Base-by-base conservation (phyloP, 129 eudicot species). In the Flaveria ramosissima region DNA sequence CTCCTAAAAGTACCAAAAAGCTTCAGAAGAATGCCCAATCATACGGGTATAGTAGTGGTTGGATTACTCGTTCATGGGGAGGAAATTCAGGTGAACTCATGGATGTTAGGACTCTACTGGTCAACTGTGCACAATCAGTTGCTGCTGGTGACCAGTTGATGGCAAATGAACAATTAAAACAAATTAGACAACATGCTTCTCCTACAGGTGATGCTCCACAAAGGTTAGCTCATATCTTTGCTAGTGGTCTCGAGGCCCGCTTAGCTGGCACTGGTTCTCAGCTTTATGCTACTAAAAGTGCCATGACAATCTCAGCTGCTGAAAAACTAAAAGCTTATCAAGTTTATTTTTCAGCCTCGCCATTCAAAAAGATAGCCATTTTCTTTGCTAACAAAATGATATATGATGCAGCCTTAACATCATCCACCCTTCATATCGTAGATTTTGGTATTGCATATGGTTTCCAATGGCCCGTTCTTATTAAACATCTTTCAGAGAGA, bases 181-280 rank as follows among this genome's bases (percentile, higher is more conserved):
- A 62, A 30, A 62, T 62, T 62, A 62, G 68, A 15, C 68, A 62
- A 30, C 68, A 62, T 27, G 45, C 68, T 62, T 62, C 68, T 62
- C 68, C 68, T 26, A 62, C 68, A 62, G 45, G 68, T 62, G 68
- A 62, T 14, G 68, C 68, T 30, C 68, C 68, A 62, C 68, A 62
- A 62, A 27, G 68, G 45, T 32, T 62, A 62, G 68, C 68, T 27
- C 45, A 62, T 27, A 62, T 62, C 68, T 62, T 62, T 27, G 68
- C 68, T 62, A 62, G 43, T 32, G 68, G 68, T 27, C 68, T 62
- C 12, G 68, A 27, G 45, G 68, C 68, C 43, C 68, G 45, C 45
- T 62, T 62, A 62, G 68, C 68, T 27, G 68, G 68, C 9, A 32
- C 68, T 24, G 67, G 67, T 12, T 60, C 67, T 62, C 45, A 27